A percentile compares a stretch with the other conserved stretches of the same genome.
These are phyloP conservation scores for Phascolomyces articulosus DNA, from an alignment of 371 early-diverging fungal species.

Conservation along the genomic window DNA sequence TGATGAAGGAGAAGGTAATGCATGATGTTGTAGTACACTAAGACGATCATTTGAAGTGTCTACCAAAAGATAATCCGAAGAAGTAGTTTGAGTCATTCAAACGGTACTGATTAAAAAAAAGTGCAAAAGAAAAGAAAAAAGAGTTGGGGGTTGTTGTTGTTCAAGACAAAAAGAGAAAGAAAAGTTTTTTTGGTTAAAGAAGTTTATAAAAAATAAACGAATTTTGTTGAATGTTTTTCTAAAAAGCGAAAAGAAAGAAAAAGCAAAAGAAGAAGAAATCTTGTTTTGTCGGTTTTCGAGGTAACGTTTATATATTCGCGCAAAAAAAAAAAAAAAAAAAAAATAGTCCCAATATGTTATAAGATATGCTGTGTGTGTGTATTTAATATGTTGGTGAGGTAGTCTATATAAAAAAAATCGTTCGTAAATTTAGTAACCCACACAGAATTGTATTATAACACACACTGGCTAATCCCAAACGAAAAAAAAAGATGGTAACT, in stretches of 20 bases:
- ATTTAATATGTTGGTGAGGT: no score
- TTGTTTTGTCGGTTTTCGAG: neutral
- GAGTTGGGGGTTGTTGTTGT: neutral
- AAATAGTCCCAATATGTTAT: neutral
- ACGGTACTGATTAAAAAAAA: neutral
- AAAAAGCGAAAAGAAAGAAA: neutral
- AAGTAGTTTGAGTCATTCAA: neutral
- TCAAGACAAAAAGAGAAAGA: no score
- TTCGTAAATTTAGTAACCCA: constrained; percentile 8
- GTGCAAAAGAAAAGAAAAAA: neutral
- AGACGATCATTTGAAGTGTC: constrained; percentile 3
- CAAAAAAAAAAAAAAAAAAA: constrained; percentile 3
- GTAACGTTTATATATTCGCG: constrained; percentile 3
- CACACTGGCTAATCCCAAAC: neutral
- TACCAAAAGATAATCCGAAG: neutral
- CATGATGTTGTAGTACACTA: constrained; percentile 6
- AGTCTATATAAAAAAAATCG: neutral
- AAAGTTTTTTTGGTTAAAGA: no score
- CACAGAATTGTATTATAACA: no score
- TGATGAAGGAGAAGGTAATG: constrained; percentile 7
- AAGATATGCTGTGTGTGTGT: neutral
- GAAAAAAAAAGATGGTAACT: neutral
- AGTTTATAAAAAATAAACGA: no score
- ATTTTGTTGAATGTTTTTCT: neutral
- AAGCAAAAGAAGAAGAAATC: neutral